Percentiles rank a stretch among this genome's conserved stretches.
Evolutionary conservation across 352 stramenopile species (phyloP).

Genomic region (Phytophthora palmivora): DNA sequence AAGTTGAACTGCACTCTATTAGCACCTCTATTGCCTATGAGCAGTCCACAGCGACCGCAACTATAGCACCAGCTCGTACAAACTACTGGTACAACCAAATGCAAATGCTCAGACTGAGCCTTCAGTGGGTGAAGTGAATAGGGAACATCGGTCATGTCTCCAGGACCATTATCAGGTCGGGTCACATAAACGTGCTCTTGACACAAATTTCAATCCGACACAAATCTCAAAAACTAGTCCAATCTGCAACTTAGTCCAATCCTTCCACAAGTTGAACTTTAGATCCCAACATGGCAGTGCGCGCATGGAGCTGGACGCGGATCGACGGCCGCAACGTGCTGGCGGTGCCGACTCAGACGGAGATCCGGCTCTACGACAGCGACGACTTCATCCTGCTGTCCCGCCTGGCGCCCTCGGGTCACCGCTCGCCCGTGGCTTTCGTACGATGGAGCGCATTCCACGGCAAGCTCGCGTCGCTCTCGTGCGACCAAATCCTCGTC

Average conservation of each 20-base stretch:
- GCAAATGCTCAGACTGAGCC: too few species aligned
- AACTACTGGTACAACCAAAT: too few species aligned
- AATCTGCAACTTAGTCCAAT: conserved; percentile 7
- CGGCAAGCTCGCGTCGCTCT: conserved; percentile 80
- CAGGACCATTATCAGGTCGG: neutral
- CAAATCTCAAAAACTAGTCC: conserved; percentile 21
- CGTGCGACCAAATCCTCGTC: conserved; percentile 62
- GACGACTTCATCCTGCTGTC: conserved; percentile 85
- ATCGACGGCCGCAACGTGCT: conserved; percentile 86
- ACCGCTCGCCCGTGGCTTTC: conserved; percentile 61
- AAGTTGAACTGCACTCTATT: neutral
- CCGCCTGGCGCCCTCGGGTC: conserved; percentile 63
- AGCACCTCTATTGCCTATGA: conserved; percentile 1
- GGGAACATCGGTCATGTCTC: conserved; percentile 2
- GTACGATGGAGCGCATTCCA: conserved; percentile 84
- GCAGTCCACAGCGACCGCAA: neutral
- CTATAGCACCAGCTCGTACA: too few species aligned
- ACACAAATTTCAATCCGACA: too few species aligned
- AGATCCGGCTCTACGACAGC: conserved; percentile 84
- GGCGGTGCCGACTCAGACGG: conserved; percentile 66
- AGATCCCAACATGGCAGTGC: conserved; percentile 31
- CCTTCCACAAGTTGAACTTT: conserved; percentile 19
- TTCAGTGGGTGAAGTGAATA: neutral
- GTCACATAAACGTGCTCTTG: conserved; percentile 2
- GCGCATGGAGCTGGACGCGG: conserved; percentile 82